A percentile compares a stretch with the other conserved stretches of the same genome.
Conservation (phyloP, 192 early-diverging fungal species). For the Backusella tuberculispora region DNA sequence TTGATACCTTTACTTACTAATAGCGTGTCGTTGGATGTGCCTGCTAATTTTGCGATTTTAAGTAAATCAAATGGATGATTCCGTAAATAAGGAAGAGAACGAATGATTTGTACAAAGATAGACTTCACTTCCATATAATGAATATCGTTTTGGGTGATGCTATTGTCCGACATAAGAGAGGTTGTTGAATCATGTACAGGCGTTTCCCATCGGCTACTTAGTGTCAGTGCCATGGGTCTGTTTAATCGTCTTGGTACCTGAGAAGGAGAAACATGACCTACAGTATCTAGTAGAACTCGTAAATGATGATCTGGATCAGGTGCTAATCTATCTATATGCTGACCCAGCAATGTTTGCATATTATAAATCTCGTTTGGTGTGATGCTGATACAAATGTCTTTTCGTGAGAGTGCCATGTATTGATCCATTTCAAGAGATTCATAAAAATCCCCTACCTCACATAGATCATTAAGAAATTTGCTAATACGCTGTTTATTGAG, state of each 20-base stretch:
- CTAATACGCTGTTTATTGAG: constrained; percentile 81
- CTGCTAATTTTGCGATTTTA: constrained; percentile 75
- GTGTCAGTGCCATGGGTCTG: constrained; percentile 65
- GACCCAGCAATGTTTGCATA: constrained; percentile 80
- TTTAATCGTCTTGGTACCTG: constrained; percentile 82
- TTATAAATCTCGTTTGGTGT: constrained; percentile 94
- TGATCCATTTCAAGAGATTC: constrained; percentile 97
- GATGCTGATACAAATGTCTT: constrained; percentile 85
- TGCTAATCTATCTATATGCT: constrained; percentile 78
- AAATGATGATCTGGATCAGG: constrained; percentile 79
- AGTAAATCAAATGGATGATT: constrained; percentile 63
- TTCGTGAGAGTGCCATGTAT: constrained; percentile 91
- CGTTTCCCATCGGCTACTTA: constrained; percentile 82
- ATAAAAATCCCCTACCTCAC: constrained; percentile 93
- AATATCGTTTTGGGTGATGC: constrained; percentile 88
- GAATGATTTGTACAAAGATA: constrained; percentile 89
- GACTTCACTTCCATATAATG: constrained; percentile 95
- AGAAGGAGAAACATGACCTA: constrained; percentile 63
- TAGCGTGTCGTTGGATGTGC: constrained; percentile 78
- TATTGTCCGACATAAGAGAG: constrained; percentile 67
- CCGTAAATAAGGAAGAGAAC: constrained; percentile 77
- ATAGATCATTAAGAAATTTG: constrained; percentile 85
- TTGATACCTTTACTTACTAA: constrained; percentile 94
- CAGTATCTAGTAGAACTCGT: constrained; percentile 72
- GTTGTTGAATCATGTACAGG: constrained; percentile 61